These are phyloP conservation scores for Cryptococcus jaspeensis DNA, from an alignment of 1,284 basidiomycete genomes.

Conservation along the genomic window DNA sequence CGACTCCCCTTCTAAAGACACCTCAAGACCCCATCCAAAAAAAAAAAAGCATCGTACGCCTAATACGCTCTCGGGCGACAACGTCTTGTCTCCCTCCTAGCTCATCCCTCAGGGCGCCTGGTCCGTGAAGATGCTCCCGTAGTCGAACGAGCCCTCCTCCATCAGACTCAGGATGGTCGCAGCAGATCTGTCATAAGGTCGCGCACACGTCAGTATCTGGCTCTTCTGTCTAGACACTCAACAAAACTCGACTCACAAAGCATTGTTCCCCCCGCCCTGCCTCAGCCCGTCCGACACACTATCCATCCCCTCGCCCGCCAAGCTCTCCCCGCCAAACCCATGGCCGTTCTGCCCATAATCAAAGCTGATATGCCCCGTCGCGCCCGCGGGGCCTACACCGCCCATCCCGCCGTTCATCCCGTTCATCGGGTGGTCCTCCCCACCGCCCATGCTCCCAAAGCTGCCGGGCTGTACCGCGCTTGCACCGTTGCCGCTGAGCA, in stretches of 20 bases:
- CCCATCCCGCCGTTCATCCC: background rate
- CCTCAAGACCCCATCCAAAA: too few relatives aligned
- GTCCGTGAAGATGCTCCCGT: constrained; percentile 49
- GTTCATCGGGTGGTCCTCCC: background rate
- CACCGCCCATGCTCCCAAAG: background rate
- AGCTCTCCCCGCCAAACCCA: constrained; percentile 29
- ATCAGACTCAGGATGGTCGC: constrained; percentile 49
- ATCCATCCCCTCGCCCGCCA: constrained; percentile 37
- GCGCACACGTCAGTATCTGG: background rate
- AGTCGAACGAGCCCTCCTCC: constrained; percentile 51
- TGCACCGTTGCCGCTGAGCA: constrained; percentile 5
- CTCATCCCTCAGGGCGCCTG: constrained; percentile 28
- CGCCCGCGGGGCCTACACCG: background rate
- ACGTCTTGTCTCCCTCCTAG: background rate
- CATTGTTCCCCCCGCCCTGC: constrained; percentile 24
- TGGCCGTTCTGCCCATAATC: constrained; percentile 24
- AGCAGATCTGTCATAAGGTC: constrained; percentile 36
- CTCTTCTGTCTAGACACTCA: background rate
- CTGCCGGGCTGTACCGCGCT: background rate
- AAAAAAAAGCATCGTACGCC: too few relatives aligned
- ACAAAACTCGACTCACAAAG: constrained; percentile 24
- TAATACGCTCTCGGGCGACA: too few relatives aligned
- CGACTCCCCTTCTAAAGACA: background rate
- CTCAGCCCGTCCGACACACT: constrained; percentile 39
- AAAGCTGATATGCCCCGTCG: constrained; percentile 14